Evolutionary conservation across 2,329 filamentous ascomycete genomes (phyloP), one percentile per base, ranked within the genome.

Genomic region (Colletotrichum melonis): DNA sequence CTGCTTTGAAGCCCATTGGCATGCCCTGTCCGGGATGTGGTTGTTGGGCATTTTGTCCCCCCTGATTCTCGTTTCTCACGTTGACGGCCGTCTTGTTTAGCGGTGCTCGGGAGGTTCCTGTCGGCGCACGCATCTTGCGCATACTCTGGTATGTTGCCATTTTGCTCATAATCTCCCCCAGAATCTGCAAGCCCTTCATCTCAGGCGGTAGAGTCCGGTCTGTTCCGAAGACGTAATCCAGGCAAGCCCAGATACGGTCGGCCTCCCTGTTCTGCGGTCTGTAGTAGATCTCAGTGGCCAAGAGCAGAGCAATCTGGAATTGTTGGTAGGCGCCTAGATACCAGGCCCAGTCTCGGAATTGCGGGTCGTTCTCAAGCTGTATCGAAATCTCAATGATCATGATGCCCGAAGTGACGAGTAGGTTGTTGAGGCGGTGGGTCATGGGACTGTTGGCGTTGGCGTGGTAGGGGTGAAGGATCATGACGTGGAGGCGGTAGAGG

Each of bases 271-370:
- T 85, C 66, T 87, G 83, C 0, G 90, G 89, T 54, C 87, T 86
- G 59, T 88, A 87, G 78, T 91, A 92, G 4, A 94, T 83, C 78
- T 95, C 92, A 26, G 90, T 88, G 7, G 94, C 86, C 26, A 95
- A 84, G 1, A 95, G 85, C 38, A 95, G 85, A 0, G 92, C 92
- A 5, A 89, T 87, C 78, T 95, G 93, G 79, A 92, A 94, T 79
- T 94, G 93, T 74, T 93, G 91, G 75, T 93, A 89, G 6, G 93
- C 92, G 5, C 92, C 92, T 14, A 84, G 78, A 76, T 94, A 95
- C 93, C 93, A 95, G 1, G 85, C 82, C 92, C 92, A 95, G 1
- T 83, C 82, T 1, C 83, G 80, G 49, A 94, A 87, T 5, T 78
- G 72, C 0, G 78, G 79, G 68, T 83, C 82, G 5, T 82, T 86